Evolutionary conservation across 805 yeast genomes (phyloP).

Genomic region (Suhomyces xylopsoci): DNA sequence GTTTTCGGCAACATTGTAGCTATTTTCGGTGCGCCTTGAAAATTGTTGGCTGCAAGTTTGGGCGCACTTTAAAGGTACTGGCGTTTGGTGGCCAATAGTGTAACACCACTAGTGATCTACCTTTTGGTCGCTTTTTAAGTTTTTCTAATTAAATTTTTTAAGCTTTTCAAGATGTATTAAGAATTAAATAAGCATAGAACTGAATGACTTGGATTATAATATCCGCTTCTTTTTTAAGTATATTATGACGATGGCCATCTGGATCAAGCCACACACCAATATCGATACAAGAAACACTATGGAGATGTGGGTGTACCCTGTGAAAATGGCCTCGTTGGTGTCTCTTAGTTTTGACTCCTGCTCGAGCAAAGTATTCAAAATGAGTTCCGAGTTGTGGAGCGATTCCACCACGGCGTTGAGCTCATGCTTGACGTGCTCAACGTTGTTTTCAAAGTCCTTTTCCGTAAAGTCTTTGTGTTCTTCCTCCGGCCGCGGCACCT

Average conservation of each 20-base stretch:
- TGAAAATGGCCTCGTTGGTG: slow-evolving; percentile 36
- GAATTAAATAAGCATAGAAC: background rate
- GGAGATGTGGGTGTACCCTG: slow-evolving; percentile 30
- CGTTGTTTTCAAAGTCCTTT: slow-evolving; percentile 30
- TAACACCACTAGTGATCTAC: too few relatives aligned
- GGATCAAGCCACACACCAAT: slow-evolving; percentile 27
- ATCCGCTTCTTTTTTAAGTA: slow-evolving; percentile 27
- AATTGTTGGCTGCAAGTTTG: too few relatives aligned
- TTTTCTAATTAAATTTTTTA: too few relatives aligned
- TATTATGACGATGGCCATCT: slow-evolving; percentile 28
- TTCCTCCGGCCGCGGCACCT: background rate
- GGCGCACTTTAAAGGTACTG: too few relatives aligned
- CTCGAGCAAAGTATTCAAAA: slow-evolving; percentile 26
- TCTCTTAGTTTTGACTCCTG: slow-evolving; percentile 36
- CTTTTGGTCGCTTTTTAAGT: too few relatives aligned
- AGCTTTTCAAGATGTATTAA: too few relatives aligned
- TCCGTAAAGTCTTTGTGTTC: slow-evolving; percentile 21
- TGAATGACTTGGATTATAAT: slow-evolving; percentile 15
- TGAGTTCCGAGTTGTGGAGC: slow-evolving; percentile 25
- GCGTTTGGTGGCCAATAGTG: too few relatives aligned
- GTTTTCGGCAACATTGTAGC: too few relatives aligned
- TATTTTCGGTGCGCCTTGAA: too few relatives aligned
- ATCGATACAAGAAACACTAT: slow-evolving; percentile 26
- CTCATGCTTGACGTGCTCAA: slow-evolving; percentile 27
- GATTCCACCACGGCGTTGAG: slow-evolving; percentile 29